Evolutionary conservation across 257 asterid genomes (phyloP).

Genomic region (Scutellaria minor): DNA sequence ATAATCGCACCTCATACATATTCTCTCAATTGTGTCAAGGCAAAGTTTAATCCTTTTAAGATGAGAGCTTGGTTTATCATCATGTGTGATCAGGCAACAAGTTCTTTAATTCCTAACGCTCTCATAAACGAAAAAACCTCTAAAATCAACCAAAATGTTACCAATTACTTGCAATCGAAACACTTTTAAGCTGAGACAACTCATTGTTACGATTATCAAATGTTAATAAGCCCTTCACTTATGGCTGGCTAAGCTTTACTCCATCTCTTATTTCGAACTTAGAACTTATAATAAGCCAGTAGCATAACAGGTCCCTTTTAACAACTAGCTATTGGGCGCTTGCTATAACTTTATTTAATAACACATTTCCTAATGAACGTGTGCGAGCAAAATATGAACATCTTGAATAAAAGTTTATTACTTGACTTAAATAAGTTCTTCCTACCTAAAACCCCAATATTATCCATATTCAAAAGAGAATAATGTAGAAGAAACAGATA

Average conservation of each 20-base stretch:
- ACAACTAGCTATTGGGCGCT: neutral
- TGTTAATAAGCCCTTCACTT: neutral
- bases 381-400: slow-evolving; percentile 1
- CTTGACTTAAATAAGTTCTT: slow-evolving; percentile 15
- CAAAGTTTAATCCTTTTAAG: neutral
- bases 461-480: slow-evolving; percentile 8
- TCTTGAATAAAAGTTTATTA: slow-evolving; percentile 7
- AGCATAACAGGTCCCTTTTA: neutral
- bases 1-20: neutral
- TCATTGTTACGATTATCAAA: neutral
- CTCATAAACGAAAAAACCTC: neutral
- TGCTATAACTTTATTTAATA: neutral
- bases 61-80: neutral
- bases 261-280: neutral
- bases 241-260: slow-evolving; percentile 1
- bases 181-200: slow-evolving; percentile 4
- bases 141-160: neutral
- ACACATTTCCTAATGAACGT: slow-evolving; percentile 7
- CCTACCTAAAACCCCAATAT: slow-evolving; percentile 7
- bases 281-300: neutral
- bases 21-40: neutral
- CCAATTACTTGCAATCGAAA: neutral
- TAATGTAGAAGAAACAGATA: slow-evolving; percentile 21
- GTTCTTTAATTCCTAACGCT: neutral
- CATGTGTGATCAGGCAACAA: neutral